Evolutionary conservation across 1,284 basidiomycete genomes (phyloP).

Genomic region (Erythrobasidium hasegawianum): DNA sequence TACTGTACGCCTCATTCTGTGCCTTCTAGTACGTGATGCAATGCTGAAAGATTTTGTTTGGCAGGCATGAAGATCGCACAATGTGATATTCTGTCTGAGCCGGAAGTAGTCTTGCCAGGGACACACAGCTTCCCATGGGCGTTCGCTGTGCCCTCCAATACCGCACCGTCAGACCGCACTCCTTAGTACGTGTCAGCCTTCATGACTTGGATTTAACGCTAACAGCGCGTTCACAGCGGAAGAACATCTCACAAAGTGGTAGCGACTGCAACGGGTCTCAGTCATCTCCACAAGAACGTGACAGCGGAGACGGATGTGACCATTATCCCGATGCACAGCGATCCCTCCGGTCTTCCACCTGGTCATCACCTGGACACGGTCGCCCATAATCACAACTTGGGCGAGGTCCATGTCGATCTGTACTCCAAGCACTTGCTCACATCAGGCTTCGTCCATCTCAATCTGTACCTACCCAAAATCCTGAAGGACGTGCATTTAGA

Average conservation of each 20-base stretch:
- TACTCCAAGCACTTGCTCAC: neutral
- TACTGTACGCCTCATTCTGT: slow-evolving; percentile 48
- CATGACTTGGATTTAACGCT: too few species aligned
- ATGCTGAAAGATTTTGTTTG: too few species aligned
- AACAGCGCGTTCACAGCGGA: neutral
- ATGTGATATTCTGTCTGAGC: too few species aligned
- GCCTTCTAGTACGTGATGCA: too few species aligned
- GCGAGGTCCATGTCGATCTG: neutral
- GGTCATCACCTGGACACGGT: neutral
- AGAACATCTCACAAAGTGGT: neutral
- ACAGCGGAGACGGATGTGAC: neutral
- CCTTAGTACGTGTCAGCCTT: neutral
- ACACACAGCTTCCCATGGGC: neutral
- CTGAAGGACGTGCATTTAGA: neutral
- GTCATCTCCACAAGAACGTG: neutral
- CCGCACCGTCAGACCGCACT: neutral
- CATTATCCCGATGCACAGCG: neutral
- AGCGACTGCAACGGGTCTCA: neutral
- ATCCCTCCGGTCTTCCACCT: neutral
- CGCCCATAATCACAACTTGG: neutral
- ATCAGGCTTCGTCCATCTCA: neutral
- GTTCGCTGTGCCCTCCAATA: neutral
- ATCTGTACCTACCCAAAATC: neutral
- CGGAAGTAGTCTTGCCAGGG: neutral
- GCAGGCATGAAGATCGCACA: too few species aligned